phyloP scores from a whole-genome alignment of 148 eudicot genomes.

The Vaccinium darrowii region DNA sequence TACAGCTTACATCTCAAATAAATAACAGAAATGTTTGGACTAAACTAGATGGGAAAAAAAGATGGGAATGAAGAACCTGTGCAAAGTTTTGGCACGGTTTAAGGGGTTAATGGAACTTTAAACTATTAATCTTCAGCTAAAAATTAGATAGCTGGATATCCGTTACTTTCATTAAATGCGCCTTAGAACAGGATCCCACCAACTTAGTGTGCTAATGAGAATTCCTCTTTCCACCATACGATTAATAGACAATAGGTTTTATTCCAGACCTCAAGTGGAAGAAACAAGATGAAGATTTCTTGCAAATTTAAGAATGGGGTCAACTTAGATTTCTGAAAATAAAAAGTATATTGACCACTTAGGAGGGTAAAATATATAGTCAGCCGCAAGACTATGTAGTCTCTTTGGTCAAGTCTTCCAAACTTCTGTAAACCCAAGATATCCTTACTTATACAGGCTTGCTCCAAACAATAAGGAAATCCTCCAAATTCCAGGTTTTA shows the following conservation, averaged over 20 bases:
- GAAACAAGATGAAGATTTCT: not conserved
- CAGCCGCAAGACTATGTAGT: not conserved
- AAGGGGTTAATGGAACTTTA: not conserved
- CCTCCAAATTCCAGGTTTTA: not conserved
- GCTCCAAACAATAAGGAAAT: not conserved
- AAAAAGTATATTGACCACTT: not conserved
- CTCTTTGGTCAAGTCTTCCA: not conserved
- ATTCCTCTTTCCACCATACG: not conserved
- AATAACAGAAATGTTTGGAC: not conserved
- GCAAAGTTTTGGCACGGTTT: not conserved
- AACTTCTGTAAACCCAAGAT: not conserved
- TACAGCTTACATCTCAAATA: not conserved
- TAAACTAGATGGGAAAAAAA: not conserved
- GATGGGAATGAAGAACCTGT: not conserved
- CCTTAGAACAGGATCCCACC: not conserved
- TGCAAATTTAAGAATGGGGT: not conserved
- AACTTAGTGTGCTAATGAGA: not conserved
- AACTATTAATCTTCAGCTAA: not conserved
- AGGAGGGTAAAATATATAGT: not conserved
- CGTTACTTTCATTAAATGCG: not conserved
- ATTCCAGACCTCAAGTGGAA: not conserved
- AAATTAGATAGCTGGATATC: slow-evolving; percentile 1
- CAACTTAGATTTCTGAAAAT: not conserved
- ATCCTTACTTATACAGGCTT: not conserved
- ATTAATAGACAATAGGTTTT: not conserved